A percentile compares a stretch with the other conserved stretches of the same genome.
Conservation (phyloP, 306 rosid species). For the Spatholobus suberectus region DNA sequence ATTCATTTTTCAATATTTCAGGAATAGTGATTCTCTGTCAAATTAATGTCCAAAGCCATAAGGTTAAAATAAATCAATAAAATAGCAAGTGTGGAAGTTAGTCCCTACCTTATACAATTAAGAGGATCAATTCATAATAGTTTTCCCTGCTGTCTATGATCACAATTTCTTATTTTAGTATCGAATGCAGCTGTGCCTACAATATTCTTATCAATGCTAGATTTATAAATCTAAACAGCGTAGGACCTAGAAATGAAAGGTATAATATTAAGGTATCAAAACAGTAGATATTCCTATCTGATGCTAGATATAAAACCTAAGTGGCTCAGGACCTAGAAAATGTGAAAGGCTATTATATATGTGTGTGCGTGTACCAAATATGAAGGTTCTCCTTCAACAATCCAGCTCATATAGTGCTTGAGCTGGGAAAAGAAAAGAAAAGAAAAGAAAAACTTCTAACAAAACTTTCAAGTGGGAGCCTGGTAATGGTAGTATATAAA, state of each 20-base stretch:
- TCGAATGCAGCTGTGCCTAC: not conserved
- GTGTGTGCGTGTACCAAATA: not conserved
- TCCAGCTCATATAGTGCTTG: not conserved
- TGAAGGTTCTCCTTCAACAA: not conserved
- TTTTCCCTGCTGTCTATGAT: not conserved
- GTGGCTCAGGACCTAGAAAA: not conserved
- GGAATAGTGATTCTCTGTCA: slow-evolving; percentile 85
- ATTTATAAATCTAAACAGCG: not conserved
- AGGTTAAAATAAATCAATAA: not conserved
- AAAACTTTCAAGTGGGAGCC: not conserved
- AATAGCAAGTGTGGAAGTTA: not conserved
- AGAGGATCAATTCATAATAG: not conserved
- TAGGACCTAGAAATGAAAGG: not conserved
- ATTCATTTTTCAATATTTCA: slow-evolving; percentile 75
- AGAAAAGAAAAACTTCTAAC: not conserved
- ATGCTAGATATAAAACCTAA: not conserved
- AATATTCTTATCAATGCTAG: not conserved
- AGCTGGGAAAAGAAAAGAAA: not conserved
- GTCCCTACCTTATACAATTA: not conserved
- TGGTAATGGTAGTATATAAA: not conserved
- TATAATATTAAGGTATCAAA: not conserved
- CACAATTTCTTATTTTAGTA: not conserved
- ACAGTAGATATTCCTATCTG: not conserved
- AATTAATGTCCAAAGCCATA: not conserved
- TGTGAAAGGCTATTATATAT: not conserved